Base-by-base conservation (phyloP, 164 flowering plant genomes). In the Vitis cinerea region DNA sequence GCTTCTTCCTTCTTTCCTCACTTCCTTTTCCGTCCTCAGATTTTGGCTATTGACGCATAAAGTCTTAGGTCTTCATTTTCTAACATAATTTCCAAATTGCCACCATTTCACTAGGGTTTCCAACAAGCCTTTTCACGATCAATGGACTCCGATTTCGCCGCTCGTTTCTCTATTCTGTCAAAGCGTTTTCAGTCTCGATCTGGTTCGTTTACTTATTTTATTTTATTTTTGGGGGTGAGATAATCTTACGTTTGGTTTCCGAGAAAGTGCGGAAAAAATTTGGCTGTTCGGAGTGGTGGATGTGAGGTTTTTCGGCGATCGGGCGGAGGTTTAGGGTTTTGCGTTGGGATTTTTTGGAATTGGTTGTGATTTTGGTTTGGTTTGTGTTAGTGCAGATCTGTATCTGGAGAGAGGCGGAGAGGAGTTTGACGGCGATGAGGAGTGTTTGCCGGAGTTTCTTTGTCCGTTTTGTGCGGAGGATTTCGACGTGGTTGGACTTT, bases 401-500 rank as follows among this genome's bases (percentile, higher is more conserved):
- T 78, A 53, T 23, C 9, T 68, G 31, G 58, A 37, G 4, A 37
- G 67, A n/a, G 79, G 75, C 2, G 75, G 65, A 62, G 90, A 81
- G 8, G 85, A 81, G 10, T 59, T 37, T 44, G 84, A 81, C 5
- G 80, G 64, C 3, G 89, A 82, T 3, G 90, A 85, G 11, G 86
- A 85, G 64, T 67, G 64, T 57, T 76, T 71, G 62, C 71, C 73
- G 6, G 84, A 84, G 76, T 86, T 61, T 74, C n/a, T 79, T 1
- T 88, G 92, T 51, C 92, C 92, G 0, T 88, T 84, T 48, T 88
- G 92, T 52, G 85, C 82, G 6, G 92, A 88, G 68, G 86, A 84
- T 72, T 86, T 81, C 52, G 92, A 88, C 60, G 62, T 83, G 8
- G 86, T 88, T 37, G 88, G 88, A 30, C 83, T 88, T 4, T 88